phyloP scores from a whole-genome alignment of 129 eudicot genomes.

The Scalesia atractyloides region DNA sequence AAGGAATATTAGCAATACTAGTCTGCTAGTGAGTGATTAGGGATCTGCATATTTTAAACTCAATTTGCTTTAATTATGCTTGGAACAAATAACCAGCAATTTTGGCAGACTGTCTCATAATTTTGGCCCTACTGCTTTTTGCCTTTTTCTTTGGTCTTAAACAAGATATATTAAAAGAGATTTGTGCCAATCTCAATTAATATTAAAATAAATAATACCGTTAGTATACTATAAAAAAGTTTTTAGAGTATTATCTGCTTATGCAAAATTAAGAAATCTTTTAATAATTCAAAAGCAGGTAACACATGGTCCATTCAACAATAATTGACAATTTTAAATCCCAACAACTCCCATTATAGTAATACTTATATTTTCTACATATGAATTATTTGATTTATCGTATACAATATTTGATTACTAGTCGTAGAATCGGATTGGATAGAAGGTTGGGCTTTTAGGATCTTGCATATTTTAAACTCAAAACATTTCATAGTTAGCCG shows the following conservation, averaged over 20 bases:
- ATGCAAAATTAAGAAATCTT: neutral
- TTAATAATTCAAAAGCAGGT: neutral
- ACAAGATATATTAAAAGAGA: neutral
- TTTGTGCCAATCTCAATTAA: neutral
- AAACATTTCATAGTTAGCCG: no score
- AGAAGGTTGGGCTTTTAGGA: no score
- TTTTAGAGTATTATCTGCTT: neutral
- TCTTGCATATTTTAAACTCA: no score
- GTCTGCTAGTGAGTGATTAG: no score
- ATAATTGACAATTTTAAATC: neutral
- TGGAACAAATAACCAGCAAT: neutral
- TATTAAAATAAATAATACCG: neutral
- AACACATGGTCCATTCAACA: neutral
- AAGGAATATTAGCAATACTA: no score
- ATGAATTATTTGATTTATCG: neutral
- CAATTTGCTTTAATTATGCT: neutral
- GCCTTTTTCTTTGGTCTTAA: neutral
- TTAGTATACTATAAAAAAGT: neutral
- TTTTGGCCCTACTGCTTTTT: conserved; percentile 22
- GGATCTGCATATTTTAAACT: neutral
- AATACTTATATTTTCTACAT: neutral
- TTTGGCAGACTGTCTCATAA: conserved; percentile 5
- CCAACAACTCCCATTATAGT: neutral
- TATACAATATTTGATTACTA: neutral
- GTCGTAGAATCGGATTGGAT: neutral